Conservation (phyloP, 75 land plant species). For the Picea sitchensis region DNA sequence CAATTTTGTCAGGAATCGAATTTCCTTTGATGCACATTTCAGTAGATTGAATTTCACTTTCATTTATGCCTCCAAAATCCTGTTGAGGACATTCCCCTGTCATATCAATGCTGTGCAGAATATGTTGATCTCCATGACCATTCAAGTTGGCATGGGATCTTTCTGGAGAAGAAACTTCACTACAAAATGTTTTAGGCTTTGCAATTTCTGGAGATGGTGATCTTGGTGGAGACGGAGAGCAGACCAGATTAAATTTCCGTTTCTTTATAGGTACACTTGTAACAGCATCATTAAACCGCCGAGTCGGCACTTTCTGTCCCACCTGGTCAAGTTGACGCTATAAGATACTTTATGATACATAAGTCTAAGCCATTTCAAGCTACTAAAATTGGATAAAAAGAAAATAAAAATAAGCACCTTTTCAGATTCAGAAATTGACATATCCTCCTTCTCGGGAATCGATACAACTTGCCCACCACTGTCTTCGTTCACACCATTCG, state of each 20-base stretch:
- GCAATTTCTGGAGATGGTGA: conserved; percentile 12
- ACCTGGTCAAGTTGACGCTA: conserved; percentile 19
- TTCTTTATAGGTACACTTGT: conserved; percentile 53
- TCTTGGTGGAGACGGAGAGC: conserved; percentile 29
- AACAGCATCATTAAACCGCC: conserved; percentile 23
- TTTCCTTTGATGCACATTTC: neutral
- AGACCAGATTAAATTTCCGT: conserved; percentile 19
- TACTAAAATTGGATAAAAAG: neutral
- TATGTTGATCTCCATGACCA: neutral
- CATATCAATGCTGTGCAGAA: neutral
- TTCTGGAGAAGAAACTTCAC: neutral
- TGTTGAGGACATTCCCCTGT: neutral
- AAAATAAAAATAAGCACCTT: conserved; percentile 33
- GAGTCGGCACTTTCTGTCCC: conserved; percentile 25
- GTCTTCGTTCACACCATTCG: neutral
- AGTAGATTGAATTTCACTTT: neutral
- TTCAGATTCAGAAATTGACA: conserved; percentile 38
- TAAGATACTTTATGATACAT: neutral
- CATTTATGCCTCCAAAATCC: neutral
- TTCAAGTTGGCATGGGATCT: neutral
- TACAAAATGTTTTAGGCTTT: neutral
- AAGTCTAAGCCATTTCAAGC: neutral
- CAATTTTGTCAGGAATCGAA: neutral
- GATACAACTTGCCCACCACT: neutral
- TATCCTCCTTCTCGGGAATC: conserved; percentile 8